phyloP scores from a whole-genome alignment of 768 basidiomycete species.

The Thelephora ganbajun region DNA sequence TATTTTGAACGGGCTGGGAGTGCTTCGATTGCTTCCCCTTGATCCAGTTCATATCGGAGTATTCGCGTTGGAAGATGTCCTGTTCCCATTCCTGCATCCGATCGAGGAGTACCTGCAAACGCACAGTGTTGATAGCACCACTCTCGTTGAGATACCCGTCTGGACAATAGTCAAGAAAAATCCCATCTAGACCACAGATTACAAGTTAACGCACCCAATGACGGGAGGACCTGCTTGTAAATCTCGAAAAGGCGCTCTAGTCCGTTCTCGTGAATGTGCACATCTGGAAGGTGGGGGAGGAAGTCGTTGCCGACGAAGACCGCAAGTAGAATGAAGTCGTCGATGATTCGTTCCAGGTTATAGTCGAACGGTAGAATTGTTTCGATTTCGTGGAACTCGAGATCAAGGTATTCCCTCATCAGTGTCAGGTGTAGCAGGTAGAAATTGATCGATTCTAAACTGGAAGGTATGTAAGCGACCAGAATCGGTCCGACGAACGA shows the following conservation, averaged over 20 bases:
- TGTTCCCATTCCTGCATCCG: constrained; percentile 83
- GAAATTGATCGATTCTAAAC: constrained; percentile 75
- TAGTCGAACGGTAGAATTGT: constrained; percentile 64
- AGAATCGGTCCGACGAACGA: neutral
- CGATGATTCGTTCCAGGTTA: constrained; percentile 86
- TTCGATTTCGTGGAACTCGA: constrained; percentile 76
- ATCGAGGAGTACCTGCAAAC: constrained; percentile 78
- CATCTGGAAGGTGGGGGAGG: constrained; percentile 86
- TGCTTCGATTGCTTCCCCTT: constrained; percentile 84
- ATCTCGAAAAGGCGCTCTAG: constrained; percentile 87
- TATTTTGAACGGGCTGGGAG: constrained; percentile 49
- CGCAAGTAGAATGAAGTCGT: constrained; percentile 93
- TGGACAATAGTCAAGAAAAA: constrained; percentile 15
- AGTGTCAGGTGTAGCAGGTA: constrained; percentile 90
- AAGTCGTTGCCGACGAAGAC: constrained; percentile 99
- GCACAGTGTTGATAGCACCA: constrained; percentile 64
- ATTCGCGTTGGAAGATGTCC: constrained; percentile 86
- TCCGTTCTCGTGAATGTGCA: constrained; percentile 97
- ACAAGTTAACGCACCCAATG: constrained; percentile 30
- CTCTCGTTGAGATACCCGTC: constrained; percentile 91
- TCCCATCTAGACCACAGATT: neutral
- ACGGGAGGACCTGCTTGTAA: constrained; percentile 85
- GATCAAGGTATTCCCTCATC: constrained; percentile 92
- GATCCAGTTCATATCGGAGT: constrained; percentile 82
- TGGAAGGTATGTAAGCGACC: constrained; percentile 9